phyloP scores from a whole-genome alignment of 2,329 filamentous ascomycete genomes.

The Fusarium sp. region DNA sequence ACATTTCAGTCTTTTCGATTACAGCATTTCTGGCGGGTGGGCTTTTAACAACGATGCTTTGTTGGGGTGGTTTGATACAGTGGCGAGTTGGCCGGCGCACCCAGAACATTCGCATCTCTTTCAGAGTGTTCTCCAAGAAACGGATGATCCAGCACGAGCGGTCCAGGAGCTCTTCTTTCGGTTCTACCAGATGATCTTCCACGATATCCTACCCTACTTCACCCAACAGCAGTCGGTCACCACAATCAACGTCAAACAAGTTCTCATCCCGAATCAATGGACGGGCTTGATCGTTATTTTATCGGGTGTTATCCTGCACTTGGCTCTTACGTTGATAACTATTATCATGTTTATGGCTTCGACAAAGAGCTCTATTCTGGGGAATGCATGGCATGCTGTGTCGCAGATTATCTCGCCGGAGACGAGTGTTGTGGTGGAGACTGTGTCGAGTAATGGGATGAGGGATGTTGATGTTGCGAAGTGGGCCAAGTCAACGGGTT shows the following conservation, averaged over 20 bases:
- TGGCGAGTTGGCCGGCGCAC: background rate
- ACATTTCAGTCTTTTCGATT: background rate
- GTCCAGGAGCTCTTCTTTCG: background rate
- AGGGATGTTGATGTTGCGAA: slow-evolving; percentile 2
- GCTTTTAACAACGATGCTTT: background rate
- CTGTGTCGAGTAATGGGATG: background rate
- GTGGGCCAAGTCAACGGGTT: background rate
- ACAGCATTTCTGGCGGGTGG: background rate
- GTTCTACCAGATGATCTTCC: slow-evolving; percentile 21
- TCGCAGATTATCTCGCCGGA: slow-evolving; percentile 11
- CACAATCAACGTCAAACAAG: background rate
- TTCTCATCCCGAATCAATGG: background rate
- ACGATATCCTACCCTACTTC: background rate
- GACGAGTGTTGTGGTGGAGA: background rate
- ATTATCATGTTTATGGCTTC: background rate
- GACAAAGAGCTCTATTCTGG: background rate
- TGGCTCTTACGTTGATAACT: background rate
- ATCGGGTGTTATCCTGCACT: background rate
- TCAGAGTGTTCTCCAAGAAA: slow-evolving; percentile 4
- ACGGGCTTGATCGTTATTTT: background rate
- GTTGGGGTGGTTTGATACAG: accelerated
- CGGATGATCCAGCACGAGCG: background rate
- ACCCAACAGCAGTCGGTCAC: background rate
- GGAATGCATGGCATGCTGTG: slow-evolving; percentile 15
- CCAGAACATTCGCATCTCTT: slow-evolving; percentile 4